Conservation (phyloP, 1,139 yeast species). For the Pichia sp. region DNA sequence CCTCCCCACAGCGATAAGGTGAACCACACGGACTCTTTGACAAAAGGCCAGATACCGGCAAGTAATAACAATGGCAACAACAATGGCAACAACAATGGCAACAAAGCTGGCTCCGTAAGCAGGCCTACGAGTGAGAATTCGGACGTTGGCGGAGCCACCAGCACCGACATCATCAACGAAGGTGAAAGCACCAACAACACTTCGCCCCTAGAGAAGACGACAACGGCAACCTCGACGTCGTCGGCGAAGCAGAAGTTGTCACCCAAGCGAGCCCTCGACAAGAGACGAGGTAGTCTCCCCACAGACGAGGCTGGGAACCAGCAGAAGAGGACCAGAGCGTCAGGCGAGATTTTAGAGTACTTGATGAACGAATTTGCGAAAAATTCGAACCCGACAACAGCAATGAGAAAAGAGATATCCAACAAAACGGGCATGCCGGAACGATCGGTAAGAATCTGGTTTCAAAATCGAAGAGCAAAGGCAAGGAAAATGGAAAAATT, state of each 20-base stretch:
- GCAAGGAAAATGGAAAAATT: slow-evolving; percentile 55
- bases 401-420: slow-evolving; percentile 67
- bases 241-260: slow-evolving; percentile 10
- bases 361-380: slow-evolving; percentile 65
- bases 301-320: slow-evolving; percentile 9
- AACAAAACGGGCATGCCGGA: slow-evolving; percentile 81
- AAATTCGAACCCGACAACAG: slow-evolving; percentile 69
- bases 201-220: slow-evolving; percentile 1
- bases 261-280: slow-evolving; percentile 13
- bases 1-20: not conserved
- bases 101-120: not conserved
- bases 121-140: not conserved
- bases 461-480: slow-evolving; percentile 87
- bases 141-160: slow-evolving; percentile 1
- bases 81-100: too few species aligned
- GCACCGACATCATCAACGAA: not conserved
- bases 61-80: too few species aligned
- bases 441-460: slow-evolving; percentile 91
- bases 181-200: not conserved
- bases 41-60: not conserved
- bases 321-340: slow-evolving; percentile 57
- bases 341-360: slow-evolving; percentile 74
- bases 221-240: not conserved
- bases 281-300: slow-evolving; percentile 12
- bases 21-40: not conserved